Evolutionary conservation across 495 filamentous ascomycete species (phyloP).

Genomic region (Neurospora sp.): DNA sequence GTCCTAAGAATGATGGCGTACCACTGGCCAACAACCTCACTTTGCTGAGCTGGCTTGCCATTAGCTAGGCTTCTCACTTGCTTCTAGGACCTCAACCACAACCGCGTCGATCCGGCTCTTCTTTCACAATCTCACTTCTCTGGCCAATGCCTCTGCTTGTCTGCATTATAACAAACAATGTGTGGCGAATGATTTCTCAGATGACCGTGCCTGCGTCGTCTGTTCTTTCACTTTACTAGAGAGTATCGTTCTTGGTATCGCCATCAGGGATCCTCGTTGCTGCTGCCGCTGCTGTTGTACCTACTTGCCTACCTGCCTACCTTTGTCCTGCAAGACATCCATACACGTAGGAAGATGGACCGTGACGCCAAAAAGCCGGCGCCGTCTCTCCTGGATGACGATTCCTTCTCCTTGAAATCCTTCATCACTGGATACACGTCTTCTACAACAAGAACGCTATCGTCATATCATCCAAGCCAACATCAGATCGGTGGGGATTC

Average conservation of each 20-base stretch:
- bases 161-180: conserved; percentile 23
- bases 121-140: background rate
- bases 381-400: conserved; percentile 23
- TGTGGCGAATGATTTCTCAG: conserved; percentile 22
- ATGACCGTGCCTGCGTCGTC: conserved; percentile 7
- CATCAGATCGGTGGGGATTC: background rate
- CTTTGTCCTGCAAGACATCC: background rate
- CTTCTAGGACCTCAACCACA: background rate
- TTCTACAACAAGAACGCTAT: background rate
- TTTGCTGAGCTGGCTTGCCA: background rate
- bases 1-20: background rate
- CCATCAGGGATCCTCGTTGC: background rate
- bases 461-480: background rate
- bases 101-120: background rate
- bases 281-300: background rate
- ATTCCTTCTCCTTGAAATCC: conserved; percentile 1
- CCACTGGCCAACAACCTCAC: background rate
- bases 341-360: conserved; percentile 13
- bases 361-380: conserved; percentile 16
- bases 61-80: background rate
- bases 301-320: background rate
- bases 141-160: background rate
- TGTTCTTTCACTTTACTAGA: conserved; percentile 4
- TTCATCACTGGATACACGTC: background rate
- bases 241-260: background rate